Evolutionary conservation across 305 asterid genomes (phyloP).

Genomic region (Caryopteris hybrid): DNA sequence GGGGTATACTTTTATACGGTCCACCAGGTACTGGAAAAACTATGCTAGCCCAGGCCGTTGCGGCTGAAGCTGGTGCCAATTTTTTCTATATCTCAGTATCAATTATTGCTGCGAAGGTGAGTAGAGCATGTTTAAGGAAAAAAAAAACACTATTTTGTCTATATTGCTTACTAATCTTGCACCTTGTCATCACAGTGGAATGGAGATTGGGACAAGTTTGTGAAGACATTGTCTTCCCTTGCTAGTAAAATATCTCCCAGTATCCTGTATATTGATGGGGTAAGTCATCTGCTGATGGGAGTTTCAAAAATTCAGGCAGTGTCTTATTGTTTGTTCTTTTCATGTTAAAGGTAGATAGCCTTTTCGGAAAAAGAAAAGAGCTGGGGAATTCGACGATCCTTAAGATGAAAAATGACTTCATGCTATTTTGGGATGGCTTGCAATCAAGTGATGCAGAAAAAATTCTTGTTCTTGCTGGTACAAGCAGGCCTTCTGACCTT

Average conservation of each 20-base stretch:
- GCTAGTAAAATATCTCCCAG: constrained; percentile 20
- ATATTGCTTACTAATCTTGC: neutral
- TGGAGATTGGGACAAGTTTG: constrained; percentile 12
- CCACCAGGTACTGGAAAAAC: too few species aligned
- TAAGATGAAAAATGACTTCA: constrained; percentile 41
- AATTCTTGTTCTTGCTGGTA: constrained; percentile 47
- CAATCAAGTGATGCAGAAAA: constrained; percentile 40
- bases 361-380: constrained; percentile 37
- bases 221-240: constrained; percentile 11
- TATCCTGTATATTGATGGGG: constrained; percentile 18
- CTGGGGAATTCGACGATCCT: constrained; percentile 36
- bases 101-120: constrained; percentile 8
- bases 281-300: neutral
- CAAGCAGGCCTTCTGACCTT: constrained; percentile 47
- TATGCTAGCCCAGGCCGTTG: too few species aligned
- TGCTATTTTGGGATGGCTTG: constrained; percentile 51
- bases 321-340: neutral
- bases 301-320: neutral
- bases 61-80: too few species aligned
- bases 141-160: neutral
- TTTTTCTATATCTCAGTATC: constrained; percentile 6
- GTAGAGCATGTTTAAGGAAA: too few species aligned
- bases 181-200: constrained; percentile 6
- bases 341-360: constrained; percentile 35
- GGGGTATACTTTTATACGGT: too few species aligned